Evolutionary conservation across 768 basidiomycete genomes (phyloP), one percentile per base, ranked within the genome.

Genomic region (Dacryopinax spathularia): DNA sequence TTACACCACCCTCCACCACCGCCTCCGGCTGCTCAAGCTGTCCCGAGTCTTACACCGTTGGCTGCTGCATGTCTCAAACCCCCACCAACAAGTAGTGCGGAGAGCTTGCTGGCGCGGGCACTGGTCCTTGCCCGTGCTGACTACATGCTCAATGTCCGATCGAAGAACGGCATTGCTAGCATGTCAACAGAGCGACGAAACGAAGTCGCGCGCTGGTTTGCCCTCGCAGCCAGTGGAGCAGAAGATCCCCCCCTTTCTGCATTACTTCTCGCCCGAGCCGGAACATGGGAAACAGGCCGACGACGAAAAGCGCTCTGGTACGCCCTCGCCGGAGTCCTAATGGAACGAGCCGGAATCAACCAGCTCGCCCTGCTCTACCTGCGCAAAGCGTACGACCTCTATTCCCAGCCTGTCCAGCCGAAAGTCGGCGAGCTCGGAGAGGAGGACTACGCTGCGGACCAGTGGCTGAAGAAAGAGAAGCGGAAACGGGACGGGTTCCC

Each of bases 151-250:
- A 56, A 56, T 18, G 48, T 56, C 48, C 48, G 29, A 3, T 27
- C 10, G 25, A 20, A 31, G 31, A 56, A 56, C 18, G 48, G 48
- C 5, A 56, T 56, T 9, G 25, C 5, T 29, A 29, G 48, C 5
- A 56, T 56, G 48, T 56, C 48, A 5, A 2, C 25, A 10, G 48
- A 27, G 29, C 48, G 48, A 29, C 10, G 48, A 29, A 56, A 56
- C 13, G 48, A 56, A 29, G 48, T 56, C 29, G 48, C 48, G 48
- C 48, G 48, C 22, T 56, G 48, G 48, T 56, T 56, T 29, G 48
- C 20, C 48, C 48, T 56, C 10, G 48, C 48, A 10, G 48, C 48
- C 15, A 18, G 13, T 18, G 48, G 29, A 9, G 48, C 29, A 31
- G 48, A 56, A 29, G 22, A 25, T 22, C 48, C n/a, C n/a, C n/a